Conservation (phyloP, 371 early-diverging fungal genomes). For the Cokeromyces recurvatus region DNA sequence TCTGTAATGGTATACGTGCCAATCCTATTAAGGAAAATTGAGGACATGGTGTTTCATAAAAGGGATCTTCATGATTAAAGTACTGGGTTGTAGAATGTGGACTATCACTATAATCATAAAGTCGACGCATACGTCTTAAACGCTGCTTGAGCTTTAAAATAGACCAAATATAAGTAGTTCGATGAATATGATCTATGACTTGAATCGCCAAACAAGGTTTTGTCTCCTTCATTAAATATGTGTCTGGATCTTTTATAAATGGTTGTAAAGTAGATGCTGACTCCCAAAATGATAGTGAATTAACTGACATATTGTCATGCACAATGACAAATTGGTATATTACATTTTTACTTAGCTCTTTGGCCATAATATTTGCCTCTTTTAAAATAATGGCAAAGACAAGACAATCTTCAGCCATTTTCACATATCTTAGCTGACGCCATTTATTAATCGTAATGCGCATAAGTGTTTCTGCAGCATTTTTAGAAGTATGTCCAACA, state of each 20-base stretch:
- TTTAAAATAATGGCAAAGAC: conserved; percentile 65
- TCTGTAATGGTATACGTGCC: conserved; percentile 47
- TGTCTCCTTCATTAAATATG: conserved; percentile 29
- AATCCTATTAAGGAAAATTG: conserved; percentile 59
- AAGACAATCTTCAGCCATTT: conserved; percentile 64
- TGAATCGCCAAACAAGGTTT: conserved; percentile 61
- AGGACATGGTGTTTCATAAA: conserved; percentile 54
- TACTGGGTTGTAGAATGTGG: conserved; percentile 41
- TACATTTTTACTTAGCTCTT: conserved; percentile 69
- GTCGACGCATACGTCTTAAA: conserved; percentile 66
- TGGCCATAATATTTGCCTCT: conserved; percentile 80
- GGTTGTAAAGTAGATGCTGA: conserved; percentile 30
- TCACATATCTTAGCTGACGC: conserved; percentile 58
- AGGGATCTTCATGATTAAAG: conserved; percentile 60
- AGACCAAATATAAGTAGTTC: conserved; percentile 70
- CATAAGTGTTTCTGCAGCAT: conserved; percentile 37
- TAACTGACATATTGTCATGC: conserved; percentile 43
- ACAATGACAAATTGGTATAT: conserved; percentile 75
- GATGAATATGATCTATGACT: conserved; percentile 64
- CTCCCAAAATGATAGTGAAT: conserved; percentile 60
- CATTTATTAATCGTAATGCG: conserved; percentile 35
- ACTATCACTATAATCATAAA: conserved; percentile 64
- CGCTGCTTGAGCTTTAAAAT: conserved; percentile 55
- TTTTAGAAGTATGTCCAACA: conserved; percentile 28
- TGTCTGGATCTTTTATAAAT: conserved; percentile 40